phyloP scores from a whole-genome alignment of 768 basidiomycete genomes.

The Leucosporidium yakuticum region DNA sequence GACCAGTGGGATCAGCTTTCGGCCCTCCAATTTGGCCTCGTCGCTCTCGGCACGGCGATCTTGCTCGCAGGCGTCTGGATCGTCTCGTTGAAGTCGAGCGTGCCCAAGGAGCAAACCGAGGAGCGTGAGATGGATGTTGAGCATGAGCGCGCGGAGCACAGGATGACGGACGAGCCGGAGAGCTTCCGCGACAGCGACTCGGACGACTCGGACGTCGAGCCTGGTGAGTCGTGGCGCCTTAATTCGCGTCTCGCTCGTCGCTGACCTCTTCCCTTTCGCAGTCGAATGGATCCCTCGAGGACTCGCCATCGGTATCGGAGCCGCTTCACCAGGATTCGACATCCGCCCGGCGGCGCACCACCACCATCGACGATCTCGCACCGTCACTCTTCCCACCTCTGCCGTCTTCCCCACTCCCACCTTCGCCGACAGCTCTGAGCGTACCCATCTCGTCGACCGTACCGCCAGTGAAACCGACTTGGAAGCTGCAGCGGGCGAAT shows the following conservation, averaged over 20 bases:
- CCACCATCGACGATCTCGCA: not conserved
- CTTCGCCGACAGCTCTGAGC: not conserved
- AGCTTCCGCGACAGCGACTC: not conserved
- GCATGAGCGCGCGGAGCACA: not conserved
- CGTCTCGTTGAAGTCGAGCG: constrained; percentile 62
- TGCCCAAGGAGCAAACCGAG: not conserved
- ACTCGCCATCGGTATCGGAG: constrained; percentile 35
- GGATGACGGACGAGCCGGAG: constrained; percentile 6
- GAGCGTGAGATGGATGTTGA: constrained; percentile 4
- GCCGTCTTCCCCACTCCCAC: not conserved
- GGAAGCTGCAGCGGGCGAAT: not conserved
- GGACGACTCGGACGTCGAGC: constrained; percentile 11
- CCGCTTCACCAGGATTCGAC: constrained; percentile 38
- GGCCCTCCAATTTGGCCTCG: constrained; percentile 63
- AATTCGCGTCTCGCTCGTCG: not conserved
- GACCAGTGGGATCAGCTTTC: constrained; percentile 71
- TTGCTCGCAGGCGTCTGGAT: constrained; percentile 85
- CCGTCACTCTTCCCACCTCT: not conserved
- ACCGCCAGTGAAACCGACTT: not conserved
- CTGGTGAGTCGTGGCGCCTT: constrained; percentile 2
- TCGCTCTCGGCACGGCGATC: constrained; percentile 66
- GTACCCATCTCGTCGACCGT: not conserved
- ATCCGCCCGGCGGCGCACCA: constrained; percentile 27
- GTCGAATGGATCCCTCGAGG: constrained; percentile 33
- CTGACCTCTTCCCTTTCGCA: not conserved